Evolutionary conservation across 345 rosid genomes (phyloP).

Genomic region (Populus pruinosa): DNA sequence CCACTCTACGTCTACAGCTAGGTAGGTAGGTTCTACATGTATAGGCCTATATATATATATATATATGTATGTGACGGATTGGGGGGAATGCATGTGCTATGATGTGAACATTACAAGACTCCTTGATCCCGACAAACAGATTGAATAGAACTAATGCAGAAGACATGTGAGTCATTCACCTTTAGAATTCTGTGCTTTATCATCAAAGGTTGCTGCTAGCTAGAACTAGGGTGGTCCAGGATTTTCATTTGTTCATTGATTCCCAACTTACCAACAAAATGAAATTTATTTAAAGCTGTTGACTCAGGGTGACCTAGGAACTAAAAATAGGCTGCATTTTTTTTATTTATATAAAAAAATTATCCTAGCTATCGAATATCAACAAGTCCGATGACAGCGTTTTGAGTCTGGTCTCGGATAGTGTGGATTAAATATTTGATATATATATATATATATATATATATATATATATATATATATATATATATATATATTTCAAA

Average conservation of each 20-base stretch:
- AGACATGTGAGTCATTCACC: neutral
- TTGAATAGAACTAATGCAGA: neutral
- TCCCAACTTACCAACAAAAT: neutral
- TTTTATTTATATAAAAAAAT: no score
- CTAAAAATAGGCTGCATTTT: no score
- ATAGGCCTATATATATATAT: no score
- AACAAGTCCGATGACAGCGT: no score
- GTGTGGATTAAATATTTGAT: no score
- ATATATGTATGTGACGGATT: neutral
- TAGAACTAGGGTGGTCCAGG: neutral
- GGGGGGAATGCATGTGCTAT: neutral
- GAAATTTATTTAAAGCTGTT: no score
- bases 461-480: no score
- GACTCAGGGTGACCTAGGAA: no score
- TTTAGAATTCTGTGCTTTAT: neutral
- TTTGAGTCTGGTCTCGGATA: no score
- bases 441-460: no score
- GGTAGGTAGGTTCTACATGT: neutral
- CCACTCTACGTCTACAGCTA: neutral
- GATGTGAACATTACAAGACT: neutral
- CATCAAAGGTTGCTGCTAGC: neutral
- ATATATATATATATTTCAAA: no score
- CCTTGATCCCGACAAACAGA: neutral
- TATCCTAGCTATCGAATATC: no score
- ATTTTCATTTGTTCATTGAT: neutral